Evolutionary conservation across 2,329 filamentous ascomycete species (phyloP).

Genomic region (Amesomyces nigricolor): DNA sequence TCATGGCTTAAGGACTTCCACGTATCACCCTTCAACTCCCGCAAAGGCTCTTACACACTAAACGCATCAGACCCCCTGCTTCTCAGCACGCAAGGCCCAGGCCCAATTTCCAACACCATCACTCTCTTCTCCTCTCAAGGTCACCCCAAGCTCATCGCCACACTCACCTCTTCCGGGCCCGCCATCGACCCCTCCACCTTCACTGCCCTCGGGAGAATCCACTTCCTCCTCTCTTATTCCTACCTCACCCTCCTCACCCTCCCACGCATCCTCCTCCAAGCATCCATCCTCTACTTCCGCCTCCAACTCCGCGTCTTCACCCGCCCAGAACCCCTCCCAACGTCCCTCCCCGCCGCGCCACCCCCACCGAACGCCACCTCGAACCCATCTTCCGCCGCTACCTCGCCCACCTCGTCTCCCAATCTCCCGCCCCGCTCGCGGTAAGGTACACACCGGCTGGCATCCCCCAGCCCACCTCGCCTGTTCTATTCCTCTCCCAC

Average conservation of each 20-base stretch:
- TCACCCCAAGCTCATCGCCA: constrained; percentile 55
- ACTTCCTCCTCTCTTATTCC: constrained; percentile 54
- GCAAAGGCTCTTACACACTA: constrained; percentile 50
- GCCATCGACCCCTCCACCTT: constrained; percentile 47
- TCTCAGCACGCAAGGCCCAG: constrained; percentile 33
- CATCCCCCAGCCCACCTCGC: constrained; percentile 34
- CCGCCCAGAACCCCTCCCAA: constrained; percentile 54
- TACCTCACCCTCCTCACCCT: constrained; percentile 64
- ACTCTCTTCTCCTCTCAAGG: constrained; percentile 55
- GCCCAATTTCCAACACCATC: constrained; percentile 53
- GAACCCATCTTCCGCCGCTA: constrained; percentile 46
- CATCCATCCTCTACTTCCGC: constrained; percentile 50
- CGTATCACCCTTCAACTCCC: constrained; percentile 68
- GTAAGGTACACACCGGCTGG: constrained; percentile 53
- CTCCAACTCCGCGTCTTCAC: constrained; percentile 58
- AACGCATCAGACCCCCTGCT: constrained; percentile 44
- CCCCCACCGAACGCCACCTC: constrained; percentile 42
- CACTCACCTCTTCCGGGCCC: constrained; percentile 48
- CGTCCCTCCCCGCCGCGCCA: constrained; percentile 50
- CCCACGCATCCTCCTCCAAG: constrained; percentile 59
- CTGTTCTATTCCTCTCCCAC: constrained; percentile 28
- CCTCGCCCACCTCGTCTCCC: constrained; percentile 44
- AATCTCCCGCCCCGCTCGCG: constrained; percentile 38
- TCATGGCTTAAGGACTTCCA: constrained; percentile 68
- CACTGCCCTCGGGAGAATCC: constrained; percentile 36